Evolutionary conservation across 2,329 filamentous ascomycete species (phyloP).

Genomic region (Aspergillus sp.): DNA sequence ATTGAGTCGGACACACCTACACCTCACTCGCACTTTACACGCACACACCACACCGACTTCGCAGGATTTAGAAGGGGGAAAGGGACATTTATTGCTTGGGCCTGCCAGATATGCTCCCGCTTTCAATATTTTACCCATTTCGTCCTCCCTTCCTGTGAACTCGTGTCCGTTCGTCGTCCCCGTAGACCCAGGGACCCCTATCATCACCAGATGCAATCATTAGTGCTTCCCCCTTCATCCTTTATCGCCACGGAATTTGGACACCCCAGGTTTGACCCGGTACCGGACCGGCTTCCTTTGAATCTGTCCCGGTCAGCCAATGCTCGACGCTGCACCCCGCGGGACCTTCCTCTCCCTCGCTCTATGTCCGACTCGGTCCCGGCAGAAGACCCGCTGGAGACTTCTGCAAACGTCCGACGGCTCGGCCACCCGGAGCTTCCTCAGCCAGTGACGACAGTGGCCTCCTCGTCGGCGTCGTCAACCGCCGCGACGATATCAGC

Average conservation of each 20-base stretch:
- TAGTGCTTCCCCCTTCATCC: conserved; percentile 40
- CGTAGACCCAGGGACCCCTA: conserved; percentile 10
- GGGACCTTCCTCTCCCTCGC: conserved; percentile 41
- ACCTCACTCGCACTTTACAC: conserved; percentile 3
- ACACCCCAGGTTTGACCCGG: conserved; percentile 34
- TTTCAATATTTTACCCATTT: conserved; percentile 17
- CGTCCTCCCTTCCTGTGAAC: conserved; percentile 26
- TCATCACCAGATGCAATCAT: conserved; percentile 40
- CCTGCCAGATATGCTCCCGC: conserved; percentile 31
- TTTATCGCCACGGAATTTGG: conserved; percentile 38
- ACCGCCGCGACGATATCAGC: conserved; percentile 6
- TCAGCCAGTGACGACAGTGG: conserved; percentile 19
- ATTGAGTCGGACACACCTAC: conserved; percentile 23
- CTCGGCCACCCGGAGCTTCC: conserved; percentile 31
- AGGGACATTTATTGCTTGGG: not conserved
- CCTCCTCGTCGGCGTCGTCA: conserved; percentile 13
- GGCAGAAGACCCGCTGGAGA: conserved; percentile 37
- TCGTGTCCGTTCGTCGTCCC: conserved; percentile 4
- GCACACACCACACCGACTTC: conserved; percentile 12
- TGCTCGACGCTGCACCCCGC: conserved; percentile 39
- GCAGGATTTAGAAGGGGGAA: not conserved
- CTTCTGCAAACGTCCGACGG: conserved; percentile 34
- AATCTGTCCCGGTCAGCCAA: conserved; percentile 36
- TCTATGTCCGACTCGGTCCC: conserved; percentile 46
- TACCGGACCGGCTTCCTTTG: conserved; percentile 35